Conservation (phyloP, 1,139 yeast genomes). For the Pichia sp. region DNA sequence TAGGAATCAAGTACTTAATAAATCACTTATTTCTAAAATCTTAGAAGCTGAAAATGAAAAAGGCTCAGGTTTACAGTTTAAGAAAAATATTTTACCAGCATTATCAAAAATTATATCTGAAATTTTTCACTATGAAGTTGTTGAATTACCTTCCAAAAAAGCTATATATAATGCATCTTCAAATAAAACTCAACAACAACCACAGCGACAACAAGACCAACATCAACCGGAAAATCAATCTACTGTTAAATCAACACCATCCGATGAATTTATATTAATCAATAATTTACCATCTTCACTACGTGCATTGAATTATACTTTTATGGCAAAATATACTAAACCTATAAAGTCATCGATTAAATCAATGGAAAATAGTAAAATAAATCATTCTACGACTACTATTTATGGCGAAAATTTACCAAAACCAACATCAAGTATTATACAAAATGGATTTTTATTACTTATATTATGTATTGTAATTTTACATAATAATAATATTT, state of each 20-base stretch:
- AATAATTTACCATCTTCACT: constrained; percentile 19
- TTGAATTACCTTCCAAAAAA: constrained; percentile 21
- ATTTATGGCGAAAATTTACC: constrained; percentile 18
- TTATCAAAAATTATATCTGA: constrained; percentile 11
- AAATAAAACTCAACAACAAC: too few species aligned
- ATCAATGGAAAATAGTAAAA: constrained; percentile 6
- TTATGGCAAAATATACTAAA: constrained; percentile 13
- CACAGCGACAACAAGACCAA: not conserved
- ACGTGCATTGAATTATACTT: constrained; percentile 21
- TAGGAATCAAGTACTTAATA: constrained; percentile 25
- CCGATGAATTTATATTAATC: constrained; percentile 25
- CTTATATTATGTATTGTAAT: constrained; percentile 29
- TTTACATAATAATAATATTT: constrained; percentile 31
- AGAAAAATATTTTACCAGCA: constrained; percentile 20
- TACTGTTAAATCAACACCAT: not conserved
- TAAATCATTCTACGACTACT: not conserved
- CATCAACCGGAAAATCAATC: too few species aligned
- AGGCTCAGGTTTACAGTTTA: constrained; percentile 24
- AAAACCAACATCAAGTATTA: constrained; percentile 22
- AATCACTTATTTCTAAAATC: constrained; percentile 22
- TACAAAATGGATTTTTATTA: constrained; percentile 30
- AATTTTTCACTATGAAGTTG: constrained; percentile 24
- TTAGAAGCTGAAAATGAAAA: constrained; percentile 26
- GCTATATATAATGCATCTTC: not conserved
- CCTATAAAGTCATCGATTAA: constrained; percentile 14